Base-by-base conservation (phyloP, 306 rosid genomes). In the Fragaria ananassa region DNA sequence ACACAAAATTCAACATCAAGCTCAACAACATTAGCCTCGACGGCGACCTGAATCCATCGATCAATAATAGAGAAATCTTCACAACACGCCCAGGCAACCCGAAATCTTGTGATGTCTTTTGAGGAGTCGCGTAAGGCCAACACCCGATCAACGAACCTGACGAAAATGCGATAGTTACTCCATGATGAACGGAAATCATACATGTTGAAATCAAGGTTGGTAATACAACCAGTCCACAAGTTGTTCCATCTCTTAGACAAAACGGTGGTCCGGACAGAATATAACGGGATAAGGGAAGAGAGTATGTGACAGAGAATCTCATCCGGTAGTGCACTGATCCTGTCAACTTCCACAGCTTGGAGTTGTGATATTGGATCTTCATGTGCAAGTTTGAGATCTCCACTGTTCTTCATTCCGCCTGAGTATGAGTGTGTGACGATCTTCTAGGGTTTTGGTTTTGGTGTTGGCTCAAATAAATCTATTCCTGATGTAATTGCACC, bases 201-300 rank as follows among this genome's bases (percentile, higher is more conserved):
- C 18, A 13, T 29, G 66, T 61, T 1, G n/a, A 61, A 61, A 6
- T 61, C 67, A 31, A 61, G 41, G 37, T 29, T 29, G 41, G 41
- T 1, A 29, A 61, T 2, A 29, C 19, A 29, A 27, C 62, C 4
- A 56, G 9, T 27, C 67, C 41, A 61, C n/a, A 61, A 13, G 19
- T 61, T 61, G 67, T 61, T 61, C 67, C 67, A 61, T 10, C 19
- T 27, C 39, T 60, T 60, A 1, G 67, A 29, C 67, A 61, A 61
- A 29, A 61, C 41, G 3, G 67, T 61, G 19, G 67, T 61, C 19
- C 10, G 8, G 10, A 61, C 39, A 14, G n/a, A 29, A 61, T 61
- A 1, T 29, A 29, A 29, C 19, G 67, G 18, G n/a, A 15, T 6
- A 1, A 61, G 41, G 4, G 29, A 5, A 2, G 41, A 61, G 66